A percentile compares a stretch with the other conserved stretches of the same genome.
These are phyloP conservation scores for Aspergillus bertholletiae DNA, from an alignment of 495 filamentous ascomycete species.

Conservation along the genomic window DNA sequence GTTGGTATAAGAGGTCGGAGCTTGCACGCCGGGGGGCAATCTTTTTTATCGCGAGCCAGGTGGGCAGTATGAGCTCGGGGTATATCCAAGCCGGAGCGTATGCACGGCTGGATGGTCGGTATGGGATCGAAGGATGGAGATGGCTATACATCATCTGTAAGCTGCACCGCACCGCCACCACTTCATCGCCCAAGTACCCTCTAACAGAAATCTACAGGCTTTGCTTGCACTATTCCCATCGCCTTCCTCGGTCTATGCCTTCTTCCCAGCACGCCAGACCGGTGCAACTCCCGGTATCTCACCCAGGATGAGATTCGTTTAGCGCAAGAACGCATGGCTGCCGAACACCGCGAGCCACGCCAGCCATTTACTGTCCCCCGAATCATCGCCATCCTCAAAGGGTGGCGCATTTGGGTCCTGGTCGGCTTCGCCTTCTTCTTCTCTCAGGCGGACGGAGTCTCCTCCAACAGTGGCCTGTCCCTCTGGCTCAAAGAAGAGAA, in stretches of 20 bases:
- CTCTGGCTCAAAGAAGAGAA: slow-evolving; percentile 41
- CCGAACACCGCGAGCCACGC: slow-evolving; percentile 28
- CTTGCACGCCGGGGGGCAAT: slow-evolving; percentile 37
- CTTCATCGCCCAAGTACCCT: not conserved
- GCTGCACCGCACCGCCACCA: not conserved
- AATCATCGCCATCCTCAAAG: slow-evolving; percentile 19
- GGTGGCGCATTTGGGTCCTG: slow-evolving; percentile 23
- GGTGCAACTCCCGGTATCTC: slow-evolving; percentile 33
- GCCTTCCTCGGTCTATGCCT: slow-evolving; percentile 28
- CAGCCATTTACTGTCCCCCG: slow-evolving; percentile 20
- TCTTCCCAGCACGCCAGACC: slow-evolving; percentile 36
- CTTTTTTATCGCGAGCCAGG: slow-evolving; percentile 39
- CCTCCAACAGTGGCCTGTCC: slow-evolving; percentile 25
- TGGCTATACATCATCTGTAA: slow-evolving; percentile 48
- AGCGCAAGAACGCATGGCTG: slow-evolving; percentile 28
- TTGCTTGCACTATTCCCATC: slow-evolving; percentile 24
- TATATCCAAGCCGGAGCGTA: slow-evolving; percentile 44
- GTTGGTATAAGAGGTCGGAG: slow-evolving; percentile 32
- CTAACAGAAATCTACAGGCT: slow-evolving; percentile 19
- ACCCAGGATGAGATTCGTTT: slow-evolving; percentile 30
- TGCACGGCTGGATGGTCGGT: slow-evolving; percentile 30
- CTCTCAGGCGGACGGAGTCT: slow-evolving; percentile 26
- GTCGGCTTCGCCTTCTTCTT: slow-evolving; percentile 35
- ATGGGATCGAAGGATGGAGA: slow-evolving; percentile 44
- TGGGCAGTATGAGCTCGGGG: slow-evolving; percentile 42